Base-by-base conservation (phyloP, 441 rosid genomes). In the Populus trichocarpa region DNA sequence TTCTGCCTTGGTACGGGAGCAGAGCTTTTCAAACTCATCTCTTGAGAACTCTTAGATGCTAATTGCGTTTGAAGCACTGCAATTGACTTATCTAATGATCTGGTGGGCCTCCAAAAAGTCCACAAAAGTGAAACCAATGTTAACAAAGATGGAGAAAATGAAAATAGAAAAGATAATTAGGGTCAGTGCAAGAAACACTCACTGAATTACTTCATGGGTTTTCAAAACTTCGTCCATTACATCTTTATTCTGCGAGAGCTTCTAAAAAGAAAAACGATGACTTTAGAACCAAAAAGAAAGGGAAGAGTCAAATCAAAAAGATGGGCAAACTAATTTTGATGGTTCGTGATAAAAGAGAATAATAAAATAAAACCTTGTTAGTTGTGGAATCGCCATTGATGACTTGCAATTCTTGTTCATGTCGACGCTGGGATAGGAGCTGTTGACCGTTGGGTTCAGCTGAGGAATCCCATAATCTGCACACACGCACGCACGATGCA, bases 51-150 rank as follows among this genome's bases (percentile, higher is more conserved):
- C 81, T 86, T 90, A 83, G 96, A 91, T 0, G 92, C 93, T 79
- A 95, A 80, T 69, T 95, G 98, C 92, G 86, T 92, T 85, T 95
- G 97, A 79, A 93, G 86, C 80, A 81, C 87, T 3, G 97, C 92
- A 71, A 95, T 90, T 57, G 93, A 90, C 80, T 93, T 92, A 81
- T 93, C 98, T 2, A 93, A 88, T 30, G 92, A 87, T 81, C 99
- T 95, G 88, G 76, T 22, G 18, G 18, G 79, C 72, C 77, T 64
- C 73, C 22, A 64, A 67, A 76, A 77, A 78, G 11, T 71, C 84
- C 61, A 83, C 57, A 50, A 50, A 50, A 0, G 57, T 50, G 11
- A 9, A 11, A 32, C 77, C 26, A 2, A 14, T 8, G 9, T 33
- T 75, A 23, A 2, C 74, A 16, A 76, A 18, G 25, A 69, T 26